Base-by-base conservation (phyloP, 805 yeast genomes). In the Candida berthetii region DNA sequence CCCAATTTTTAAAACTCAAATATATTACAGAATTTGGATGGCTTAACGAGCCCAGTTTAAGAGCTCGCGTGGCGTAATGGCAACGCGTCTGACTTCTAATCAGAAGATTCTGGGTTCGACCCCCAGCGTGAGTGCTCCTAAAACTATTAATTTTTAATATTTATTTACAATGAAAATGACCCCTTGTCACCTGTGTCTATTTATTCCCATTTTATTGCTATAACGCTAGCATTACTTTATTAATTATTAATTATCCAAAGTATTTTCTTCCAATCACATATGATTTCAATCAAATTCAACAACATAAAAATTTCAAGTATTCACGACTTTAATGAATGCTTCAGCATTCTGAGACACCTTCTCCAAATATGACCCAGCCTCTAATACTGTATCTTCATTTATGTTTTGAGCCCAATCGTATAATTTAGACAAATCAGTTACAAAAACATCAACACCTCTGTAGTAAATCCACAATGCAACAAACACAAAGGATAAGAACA, bases 21-120 rank as follows among this genome's bases (percentile, higher is more conserved):
- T 8, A 22, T 8, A 22, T 7, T 8, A 22, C 8, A 22, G 24
- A 22, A 22, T 22, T 22, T 22, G 8, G 8, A 22, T 8, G 24
- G 8, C 8, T 8, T 8, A 27, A 8, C 29, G 9, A 4, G 29
- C 8, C 29, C 4, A 27, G 29, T 11, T 27, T 27, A 27, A 41
- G 39, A 60, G 73, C 73, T 68, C 65, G 72, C 67, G 70, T 68
- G 74, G 74, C 74, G 74, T 68, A 68, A 68, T 68, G 74, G 74
- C 74, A 68, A 68, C 74, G 74, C 74, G 74, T 68, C 72, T 68
- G 74, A 68, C 74, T 68, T 68, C 74, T 66, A 68, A 68, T 68
- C 73, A 68, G 72, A 68, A 68, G 73, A 68, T 68, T 68, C 71
- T 65, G 73, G 73, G 73, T 68, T 68, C 73, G 73, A 68, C 74